Evolutionary conservation across 805 yeast species (phyloP).

Genomic region (Candida xiaguanensis): DNA sequence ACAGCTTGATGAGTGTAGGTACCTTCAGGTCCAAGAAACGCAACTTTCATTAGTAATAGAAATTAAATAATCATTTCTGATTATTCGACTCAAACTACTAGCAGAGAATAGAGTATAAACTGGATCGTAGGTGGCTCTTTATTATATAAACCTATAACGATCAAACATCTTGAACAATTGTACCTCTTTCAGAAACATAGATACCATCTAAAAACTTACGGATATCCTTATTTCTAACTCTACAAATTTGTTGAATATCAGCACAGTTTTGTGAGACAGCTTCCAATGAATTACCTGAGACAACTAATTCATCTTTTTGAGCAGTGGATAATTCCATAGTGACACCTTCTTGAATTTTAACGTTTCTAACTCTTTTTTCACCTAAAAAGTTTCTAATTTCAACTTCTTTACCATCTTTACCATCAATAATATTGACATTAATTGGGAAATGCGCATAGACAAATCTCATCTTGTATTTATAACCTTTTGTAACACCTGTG

Average conservation of each 20-base stretch:
- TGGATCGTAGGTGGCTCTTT: constrained; percentile 49
- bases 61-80: constrained; percentile 3
- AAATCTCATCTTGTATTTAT: constrained; percentile 99
- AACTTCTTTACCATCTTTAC: constrained; percentile 68
- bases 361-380: constrained; percentile 94
- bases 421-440: constrained; percentile 85
- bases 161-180: constrained; percentile 62
- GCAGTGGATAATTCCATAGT: constrained; percentile 71
- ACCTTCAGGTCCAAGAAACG: constrained; percentile 86
- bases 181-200: constrained; percentile 95
- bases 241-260: constrained; percentile 95
- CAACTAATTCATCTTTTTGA: constrained; percentile 92
- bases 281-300: constrained; percentile 94
- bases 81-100: background rate
- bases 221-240: constrained; percentile 99
- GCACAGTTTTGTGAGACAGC: constrained; percentile 98
- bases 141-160: constrained; percentile 22
- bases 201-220: constrained; percentile 99
- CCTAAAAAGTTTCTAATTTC: constrained; percentile 99
- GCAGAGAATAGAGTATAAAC: background rate
- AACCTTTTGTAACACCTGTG: constrained; percentile 99
- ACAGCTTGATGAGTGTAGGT: constrained; percentile 84
- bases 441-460: constrained; percentile 99
- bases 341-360: constrained; percentile 88
- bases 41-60: constrained; percentile 35